phyloP scores from a whole-genome alignment of 2,329 filamentous ascomycete genomes.

The Arthrinium puccinioides region DNA sequence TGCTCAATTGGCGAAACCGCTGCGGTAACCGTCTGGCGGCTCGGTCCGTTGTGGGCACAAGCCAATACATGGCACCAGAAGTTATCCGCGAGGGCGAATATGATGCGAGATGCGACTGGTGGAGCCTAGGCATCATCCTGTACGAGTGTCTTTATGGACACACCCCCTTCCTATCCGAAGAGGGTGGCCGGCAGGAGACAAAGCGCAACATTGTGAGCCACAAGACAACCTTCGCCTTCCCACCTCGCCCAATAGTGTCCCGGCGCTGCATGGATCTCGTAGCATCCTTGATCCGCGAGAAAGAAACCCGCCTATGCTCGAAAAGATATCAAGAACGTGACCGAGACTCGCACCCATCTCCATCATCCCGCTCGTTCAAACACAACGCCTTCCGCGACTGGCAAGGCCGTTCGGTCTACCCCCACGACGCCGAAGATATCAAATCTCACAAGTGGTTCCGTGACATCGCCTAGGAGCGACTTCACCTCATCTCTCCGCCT shows the following conservation, averaged over 20 bases:
- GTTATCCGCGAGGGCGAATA: constrained; percentile 76
- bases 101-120: constrained; percentile 93
- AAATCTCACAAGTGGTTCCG: constrained; percentile 83
- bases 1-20: constrained; percentile 65
- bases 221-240: constrained; percentile 62
- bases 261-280: constrained; percentile 73
- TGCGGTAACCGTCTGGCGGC: constrained; percentile 66
- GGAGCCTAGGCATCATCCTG: constrained; percentile 90
- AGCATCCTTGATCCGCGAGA: constrained; percentile 62
- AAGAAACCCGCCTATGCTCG: constrained; percentile 69
- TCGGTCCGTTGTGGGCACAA: constrained; percentile 85
- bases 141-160: constrained; percentile 92
- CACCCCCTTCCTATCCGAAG: constrained; percentile 81
- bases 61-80: constrained; percentile 97
- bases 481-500: constrained; percentile 66
- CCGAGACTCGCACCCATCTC: constrained; percentile 11
- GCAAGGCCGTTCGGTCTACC: constrained; percentile 60
- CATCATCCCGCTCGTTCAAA: constrained; percentile 14
- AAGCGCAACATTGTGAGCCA: constrained; percentile 81
- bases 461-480: constrained; percentile 67
- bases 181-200: constrained; percentile 64
- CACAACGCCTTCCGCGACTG: constrained; percentile 22
- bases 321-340: constrained; percentile 67
- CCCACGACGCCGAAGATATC: constrained; percentile 82
- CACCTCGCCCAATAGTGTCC: constrained; percentile 57